A percentile compares a stretch with the other conserved stretches of the same genome.
Conservation (phyloP, 1,139 yeast genomes). For the Geotrichum phurueaensis region DNA sequence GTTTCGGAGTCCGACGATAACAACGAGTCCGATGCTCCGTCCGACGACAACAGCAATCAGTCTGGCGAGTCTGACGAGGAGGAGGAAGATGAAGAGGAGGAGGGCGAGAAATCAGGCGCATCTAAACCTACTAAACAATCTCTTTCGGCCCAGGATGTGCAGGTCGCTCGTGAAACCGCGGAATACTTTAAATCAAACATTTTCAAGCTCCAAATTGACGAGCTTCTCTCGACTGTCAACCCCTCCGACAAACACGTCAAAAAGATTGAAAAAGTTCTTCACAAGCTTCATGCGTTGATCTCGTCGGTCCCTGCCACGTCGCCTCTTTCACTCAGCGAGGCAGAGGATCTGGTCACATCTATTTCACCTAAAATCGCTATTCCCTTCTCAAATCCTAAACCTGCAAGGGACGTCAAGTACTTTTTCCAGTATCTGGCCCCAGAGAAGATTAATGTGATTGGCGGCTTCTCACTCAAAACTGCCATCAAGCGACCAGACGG, state of each 20-base stretch:
- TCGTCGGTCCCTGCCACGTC: conserved; percentile 55
- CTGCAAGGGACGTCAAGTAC: conserved; percentile 58
- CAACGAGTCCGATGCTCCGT: neutral
- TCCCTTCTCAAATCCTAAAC: conserved; percentile 90
- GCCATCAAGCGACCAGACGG: conserved; percentile 61
- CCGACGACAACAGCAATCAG: conserved; percentile 1
- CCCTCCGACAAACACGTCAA: conserved; percentile 63
- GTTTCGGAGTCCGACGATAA: conserved; percentile 13
- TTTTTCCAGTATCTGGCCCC: conserved; percentile 69
- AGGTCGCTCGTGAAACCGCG: conserved; percentile 87
- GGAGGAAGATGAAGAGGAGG: conserved; percentile 37
- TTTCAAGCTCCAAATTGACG: conserved; percentile 91
- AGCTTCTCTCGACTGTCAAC: conserved; percentile 69
- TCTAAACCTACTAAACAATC: conserved; percentile 26
- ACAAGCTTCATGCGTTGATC: conserved; percentile 65
- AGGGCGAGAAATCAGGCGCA: conserved; percentile 29
- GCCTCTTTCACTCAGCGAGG: conserved; percentile 48
- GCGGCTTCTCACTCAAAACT: conserved; percentile 84
- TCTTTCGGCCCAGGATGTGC: conserved; percentile 73
- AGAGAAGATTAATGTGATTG: conserved; percentile 68
- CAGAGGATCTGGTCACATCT: conserved; percentile 43
- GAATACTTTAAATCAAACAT: conserved; percentile 90
- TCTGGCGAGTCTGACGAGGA: conserved; percentile 5
- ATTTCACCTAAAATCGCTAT: conserved; percentile 50
- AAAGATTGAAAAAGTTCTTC: conserved; percentile 69